These are phyloP conservation scores for Cicer pinnatifidum DNA, from an alignment of 306 rosid species.

Conservation along the genomic window DNA sequence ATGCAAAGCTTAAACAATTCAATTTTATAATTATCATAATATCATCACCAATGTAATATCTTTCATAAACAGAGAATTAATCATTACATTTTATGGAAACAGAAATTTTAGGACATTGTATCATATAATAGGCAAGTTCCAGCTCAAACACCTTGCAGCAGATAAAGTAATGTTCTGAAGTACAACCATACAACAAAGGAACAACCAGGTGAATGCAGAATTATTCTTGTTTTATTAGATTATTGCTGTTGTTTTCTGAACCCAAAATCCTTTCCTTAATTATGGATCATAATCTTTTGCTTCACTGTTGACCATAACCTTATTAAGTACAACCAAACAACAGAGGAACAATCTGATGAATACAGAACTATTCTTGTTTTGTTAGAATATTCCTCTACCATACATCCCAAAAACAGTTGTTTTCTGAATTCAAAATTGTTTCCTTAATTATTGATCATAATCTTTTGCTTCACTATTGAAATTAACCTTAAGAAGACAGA, in stretches of 20 bases:
- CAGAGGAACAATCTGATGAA: slow-evolving; percentile 23
- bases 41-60: slow-evolving; percentile 7
- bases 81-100: neutral
- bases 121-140: neutral
- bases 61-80: slow-evolving; percentile 19
- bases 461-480: slow-evolving; percentile 5
- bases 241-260: slow-evolving; percentile 9
- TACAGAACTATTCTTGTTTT: slow-evolving; percentile 5
- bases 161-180: slow-evolving; percentile 9
- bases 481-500: slow-evolving; percentile 20
- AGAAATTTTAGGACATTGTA: slow-evolving; percentile 8
- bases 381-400: neutral
- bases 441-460: slow-evolving; percentile 6
- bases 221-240: slow-evolving; percentile 26
- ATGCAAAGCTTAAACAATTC: slow-evolving; percentile 19
- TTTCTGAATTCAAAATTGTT: no score
- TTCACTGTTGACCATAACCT: slow-evolving; percentile 26
- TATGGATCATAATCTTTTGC: slow-evolving; percentile 7
- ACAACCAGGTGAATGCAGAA: slow-evolving; percentile 14
- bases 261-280: neutral
- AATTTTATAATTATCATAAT: neutral
- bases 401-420: no score
- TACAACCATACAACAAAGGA: slow-evolving; percentile 10
- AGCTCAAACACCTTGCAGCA: slow-evolving; percentile 33
- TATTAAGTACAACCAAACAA: neutral